Evolutionary conservation across 768 basidiomycete species (phyloP), one percentile per base, ranked within the genome.

Genomic region (Flagelloscypha sp.): DNA sequence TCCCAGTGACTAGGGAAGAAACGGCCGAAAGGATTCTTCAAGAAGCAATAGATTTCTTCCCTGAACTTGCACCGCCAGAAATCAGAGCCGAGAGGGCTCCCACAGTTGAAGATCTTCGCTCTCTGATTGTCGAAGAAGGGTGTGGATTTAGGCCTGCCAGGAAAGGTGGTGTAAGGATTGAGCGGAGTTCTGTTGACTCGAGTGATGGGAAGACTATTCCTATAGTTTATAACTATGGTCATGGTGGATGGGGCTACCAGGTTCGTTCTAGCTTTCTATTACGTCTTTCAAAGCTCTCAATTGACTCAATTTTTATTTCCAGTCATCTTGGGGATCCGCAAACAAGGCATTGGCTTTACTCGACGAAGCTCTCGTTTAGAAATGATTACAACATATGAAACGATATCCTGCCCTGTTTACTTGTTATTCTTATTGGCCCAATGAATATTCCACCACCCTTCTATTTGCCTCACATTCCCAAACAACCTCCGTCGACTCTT

Each of bases 141-240:
- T 31, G 30, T 17, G 75, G 74, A 11, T 48, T 76, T 29, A 56
- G 72, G 5, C 74, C 73, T 1, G 62, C 53, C 2, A 50, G 74
- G 38, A 65, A 63, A 16, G 70, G 67, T 17, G 70, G 72, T 0
- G 58, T 76, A 22, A 52, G 72, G 20, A 47, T 75, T 1, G 73
- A 67, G 45, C 48, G 0, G 66, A 62, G 8, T 57, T 44, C 46
- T 36, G 63, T 18, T 53, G 51, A 6, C 37, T 35, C n/a, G 31
- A 40, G 25, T 30, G 40, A 11, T 45, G 13, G 31, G 46, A 40
- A 13, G 30, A 27, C 6, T 53, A 46, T 68, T 2, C 70, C 68
- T 0, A 46, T 72, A 21, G 57, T 74, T 1, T 59, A 68, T 42
- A 72, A 76, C 49, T 72, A 76, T 40, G 74, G 74, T 65, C 71